Conservation (phyloP, 257 asterid species). For the Verbena officinalis region DNA sequence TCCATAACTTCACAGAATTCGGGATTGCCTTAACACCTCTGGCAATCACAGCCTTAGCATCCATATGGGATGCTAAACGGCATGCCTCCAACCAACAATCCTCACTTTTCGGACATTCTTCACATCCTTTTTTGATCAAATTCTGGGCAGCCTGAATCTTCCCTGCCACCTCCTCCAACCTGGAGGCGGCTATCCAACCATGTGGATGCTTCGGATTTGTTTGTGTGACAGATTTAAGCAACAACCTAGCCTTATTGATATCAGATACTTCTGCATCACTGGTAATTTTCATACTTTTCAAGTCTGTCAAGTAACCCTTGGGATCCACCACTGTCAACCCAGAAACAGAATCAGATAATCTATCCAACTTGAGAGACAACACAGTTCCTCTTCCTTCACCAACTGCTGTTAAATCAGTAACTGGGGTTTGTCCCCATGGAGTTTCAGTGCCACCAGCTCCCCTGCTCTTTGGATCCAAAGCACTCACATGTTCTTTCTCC, state of each 20-base stretch:
- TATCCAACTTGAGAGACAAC: conserved; percentile 79
- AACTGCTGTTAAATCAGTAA: conserved; percentile 91
- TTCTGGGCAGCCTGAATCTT: conserved; percentile 72
- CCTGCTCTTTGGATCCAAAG: conserved; percentile 87
- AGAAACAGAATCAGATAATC: conserved; percentile 79
- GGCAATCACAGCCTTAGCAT: conserved; percentile 89
- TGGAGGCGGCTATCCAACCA: conserved; percentile 98
- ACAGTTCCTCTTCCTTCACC: conserved; percentile 99
- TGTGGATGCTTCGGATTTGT: conserved; percentile 92
- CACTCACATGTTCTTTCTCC: conserved; percentile 87
- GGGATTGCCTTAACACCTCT: conserved; percentile 85
- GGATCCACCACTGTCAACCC: conserved; percentile 96
- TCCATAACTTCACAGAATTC: conserved; percentile 84
- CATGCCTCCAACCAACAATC: conserved; percentile 96
- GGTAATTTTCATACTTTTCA: conserved; percentile 90
- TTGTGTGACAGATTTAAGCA: conserved; percentile 79
- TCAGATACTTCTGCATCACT: conserved; percentile 96
- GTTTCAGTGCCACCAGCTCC: conserved; percentile 87
- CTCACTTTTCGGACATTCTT: conserved; percentile 84
- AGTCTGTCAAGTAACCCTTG: conserved; percentile 91
- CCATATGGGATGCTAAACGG: conserved; percentile 69
- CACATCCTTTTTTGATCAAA: conserved; percentile 76
- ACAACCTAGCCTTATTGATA: conserved; percentile 84
- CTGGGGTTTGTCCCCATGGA: conserved; percentile 87
- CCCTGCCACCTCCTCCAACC: conserved; percentile 97